Evolutionary conservation across 805 yeast genomes (phyloP), one percentile per base, ranked within the genome.

Genomic region (Candida tammaniensis): DNA sequence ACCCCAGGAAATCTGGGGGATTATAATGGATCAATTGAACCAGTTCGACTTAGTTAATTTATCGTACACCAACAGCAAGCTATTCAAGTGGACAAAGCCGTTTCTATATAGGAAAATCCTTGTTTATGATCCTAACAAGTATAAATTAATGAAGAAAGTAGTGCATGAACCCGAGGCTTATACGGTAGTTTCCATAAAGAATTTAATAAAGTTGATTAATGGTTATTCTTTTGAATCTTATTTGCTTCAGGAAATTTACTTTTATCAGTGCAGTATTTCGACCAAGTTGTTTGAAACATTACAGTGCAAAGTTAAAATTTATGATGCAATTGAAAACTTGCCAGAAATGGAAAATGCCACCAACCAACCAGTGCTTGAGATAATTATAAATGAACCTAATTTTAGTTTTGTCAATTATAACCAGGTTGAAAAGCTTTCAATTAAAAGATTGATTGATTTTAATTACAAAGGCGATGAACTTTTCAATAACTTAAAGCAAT

Each of bases 361-460:
- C n/a, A n/a, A n/a, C 23, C 16, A 15, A 5, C 7, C 6, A n/a
- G 17, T 6, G 17, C 12, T 26, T 17, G 29, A 26, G 14, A 11
- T 26, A 7, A 13, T 7, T 12, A 15, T 14, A 7, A 13, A 26
- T 17, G 29, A 26, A 26, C n/a, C n/a, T n/a, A 14, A 14, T 15
- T 26, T 26, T 14, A 7, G 14, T 9, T 26, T 15, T 13, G 17
- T 26, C 6, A 15, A 26, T 13, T 26, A 7, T 26, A 14, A 8
- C 14, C 11, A 26, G 11, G 16, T 27, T 7, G 6, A 8, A 16
- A 17, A 15, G 17, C 5, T 27, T 10, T 7, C 8, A 8, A 27
- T 27, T 14, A 15, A 27, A 17, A 27, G n/a, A 22, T 17, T 27
- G 22, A 17, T 15, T 7, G 31, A 27, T n/a, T 27, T 27, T 12